Conservation (phyloP, 257 asterid species). For the Thymus mandschuricus region DNA sequence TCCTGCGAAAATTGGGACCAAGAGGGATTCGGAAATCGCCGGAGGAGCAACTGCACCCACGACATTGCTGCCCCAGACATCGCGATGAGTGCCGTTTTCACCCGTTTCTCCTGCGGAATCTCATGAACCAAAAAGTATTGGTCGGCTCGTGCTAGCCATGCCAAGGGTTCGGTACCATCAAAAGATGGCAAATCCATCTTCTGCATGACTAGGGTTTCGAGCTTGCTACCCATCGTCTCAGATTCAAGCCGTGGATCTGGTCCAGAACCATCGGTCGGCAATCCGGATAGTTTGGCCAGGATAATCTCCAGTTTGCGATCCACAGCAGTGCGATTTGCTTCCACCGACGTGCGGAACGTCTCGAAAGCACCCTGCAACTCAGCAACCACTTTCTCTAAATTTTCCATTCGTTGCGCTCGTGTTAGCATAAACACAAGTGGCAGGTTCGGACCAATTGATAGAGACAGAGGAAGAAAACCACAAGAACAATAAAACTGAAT, state of each 20-base stretch:
- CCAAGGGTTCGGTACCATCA: background rate
- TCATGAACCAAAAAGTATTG: background rate
- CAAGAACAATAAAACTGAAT: too few species aligned
- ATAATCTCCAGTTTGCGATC: background rate
- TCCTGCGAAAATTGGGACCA: background rate
- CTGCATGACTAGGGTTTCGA: background rate
- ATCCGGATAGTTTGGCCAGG: background rate
- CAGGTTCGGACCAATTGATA: too few species aligned
- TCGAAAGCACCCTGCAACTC: background rate
- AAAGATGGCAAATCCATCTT: background rate
- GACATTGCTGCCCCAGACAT: background rate
- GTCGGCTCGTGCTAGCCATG: background rate
- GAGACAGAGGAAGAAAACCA: too few species aligned
- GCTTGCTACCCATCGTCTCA: too few species aligned
- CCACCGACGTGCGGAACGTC: too few species aligned
- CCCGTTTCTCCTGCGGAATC: background rate
- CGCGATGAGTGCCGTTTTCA: background rate
- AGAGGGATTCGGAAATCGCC: background rate
- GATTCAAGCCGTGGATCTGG: background rate
- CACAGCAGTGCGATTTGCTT: background rate
- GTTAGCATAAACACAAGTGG: too few species aligned
- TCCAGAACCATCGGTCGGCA: background rate
- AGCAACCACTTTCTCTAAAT: background rate
- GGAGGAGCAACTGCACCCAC: background rate
- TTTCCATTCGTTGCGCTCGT: too few species aligned